phyloP scores from a whole-genome alignment of 2,329 filamentous ascomycete genomes.

The Nigrospora osmanthi region DNA sequence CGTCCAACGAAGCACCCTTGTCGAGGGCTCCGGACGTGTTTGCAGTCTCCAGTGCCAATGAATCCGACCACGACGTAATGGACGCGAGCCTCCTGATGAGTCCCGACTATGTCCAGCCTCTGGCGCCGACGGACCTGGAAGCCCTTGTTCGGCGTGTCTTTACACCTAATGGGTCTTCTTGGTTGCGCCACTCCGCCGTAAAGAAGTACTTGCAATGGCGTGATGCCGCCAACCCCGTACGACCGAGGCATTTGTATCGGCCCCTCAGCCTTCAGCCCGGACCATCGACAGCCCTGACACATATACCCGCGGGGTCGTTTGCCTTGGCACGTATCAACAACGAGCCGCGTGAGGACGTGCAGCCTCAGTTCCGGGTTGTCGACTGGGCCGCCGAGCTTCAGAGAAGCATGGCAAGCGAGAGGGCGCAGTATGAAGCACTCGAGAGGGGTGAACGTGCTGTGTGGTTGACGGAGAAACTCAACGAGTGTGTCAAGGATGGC shows the following conservation, averaged over 20 bases:
- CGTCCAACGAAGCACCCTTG: slow-evolving; percentile 13
- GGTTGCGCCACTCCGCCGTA: slow-evolving; percentile 74
- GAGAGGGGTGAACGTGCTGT: slow-evolving; percentile 55
- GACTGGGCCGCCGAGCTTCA: slow-evolving; percentile 81
- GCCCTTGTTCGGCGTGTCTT: slow-evolving; percentile 68
- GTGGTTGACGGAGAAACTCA: slow-evolving; percentile 61
- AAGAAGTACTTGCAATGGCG: slow-evolving; percentile 75
- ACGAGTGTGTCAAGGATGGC: slow-evolving; percentile 61
- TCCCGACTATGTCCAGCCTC: slow-evolving; percentile 77
- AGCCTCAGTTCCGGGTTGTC: slow-evolving; percentile 54
- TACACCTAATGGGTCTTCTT: slow-evolving; percentile 67
- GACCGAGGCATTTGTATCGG: slow-evolving; percentile 26
- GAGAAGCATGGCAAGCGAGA: slow-evolving; percentile 65
- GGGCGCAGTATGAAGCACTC: slow-evolving; percentile 58
- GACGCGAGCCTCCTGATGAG: slow-evolving; percentile 92
- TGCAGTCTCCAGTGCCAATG: slow-evolving; percentile 67
- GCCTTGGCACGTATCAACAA: slow-evolving; percentile 48
- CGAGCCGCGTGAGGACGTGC: slow-evolving; percentile 23
- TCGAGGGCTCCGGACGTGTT: slow-evolving; percentile 45
- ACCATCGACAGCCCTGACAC: slow-evolving; percentile 39
- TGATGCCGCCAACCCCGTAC: slow-evolving; percentile 15
- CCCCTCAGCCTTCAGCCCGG: slow-evolving; percentile 18
- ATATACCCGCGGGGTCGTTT: neutral
- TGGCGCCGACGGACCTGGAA: slow-evolving; percentile 66
- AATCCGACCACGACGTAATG: slow-evolving; percentile 72